Percentiles rank a stretch among this genome's conserved stretches.
phyloP scores from a whole-genome alignment of 768 basidiomycete genomes.

The Glaciozyma martinii region DNA sequence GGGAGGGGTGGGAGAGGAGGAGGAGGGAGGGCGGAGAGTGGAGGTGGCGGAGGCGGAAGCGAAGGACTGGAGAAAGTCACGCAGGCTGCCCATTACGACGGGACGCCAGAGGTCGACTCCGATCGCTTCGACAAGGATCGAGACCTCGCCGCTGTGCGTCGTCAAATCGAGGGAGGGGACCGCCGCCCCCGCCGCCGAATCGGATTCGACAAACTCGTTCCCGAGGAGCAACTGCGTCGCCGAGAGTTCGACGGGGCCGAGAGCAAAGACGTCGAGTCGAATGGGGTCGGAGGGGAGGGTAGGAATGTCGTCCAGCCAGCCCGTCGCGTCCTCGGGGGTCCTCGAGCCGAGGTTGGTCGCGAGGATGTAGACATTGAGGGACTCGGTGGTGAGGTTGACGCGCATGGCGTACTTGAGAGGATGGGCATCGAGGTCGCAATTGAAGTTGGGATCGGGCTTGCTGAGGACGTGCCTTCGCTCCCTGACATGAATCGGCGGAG shows the following conservation, averaged over 20 bases:
- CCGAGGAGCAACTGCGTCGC: conserved; percentile 5
- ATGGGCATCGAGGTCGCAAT: background rate
- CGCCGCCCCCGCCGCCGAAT: background rate
- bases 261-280: conserved; percentile 20
- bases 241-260: conserved; percentile 20
- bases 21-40: conserved; percentile 2
- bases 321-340: background rate
- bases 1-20: background rate
- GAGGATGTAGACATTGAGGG: conserved; percentile 23
- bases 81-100: conserved; percentile 50
- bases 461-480: background rate
- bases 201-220: conserved; percentile 3
- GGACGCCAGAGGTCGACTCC: conserved; percentile 61
- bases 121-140: conserved; percentile 52
- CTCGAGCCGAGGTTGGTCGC: conserved; percentile 3
- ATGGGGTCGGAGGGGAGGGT: conserved; percentile 19
- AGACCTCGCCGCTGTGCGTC: conserved; percentile 43
- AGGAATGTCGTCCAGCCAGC: conserved; percentile 1
- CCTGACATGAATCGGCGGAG: background rate
- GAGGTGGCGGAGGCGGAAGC: conserved; percentile 38
- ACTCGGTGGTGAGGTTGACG: conserved; percentile 8
- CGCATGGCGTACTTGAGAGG: conserved; percentile 11
- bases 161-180: conserved; percentile 21
- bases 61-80: conserved; percentile 44
- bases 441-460: background rate